Evolutionary conservation across 768 basidiomycete species (phyloP).

Genomic region (Termitomyces sp.): DNA sequence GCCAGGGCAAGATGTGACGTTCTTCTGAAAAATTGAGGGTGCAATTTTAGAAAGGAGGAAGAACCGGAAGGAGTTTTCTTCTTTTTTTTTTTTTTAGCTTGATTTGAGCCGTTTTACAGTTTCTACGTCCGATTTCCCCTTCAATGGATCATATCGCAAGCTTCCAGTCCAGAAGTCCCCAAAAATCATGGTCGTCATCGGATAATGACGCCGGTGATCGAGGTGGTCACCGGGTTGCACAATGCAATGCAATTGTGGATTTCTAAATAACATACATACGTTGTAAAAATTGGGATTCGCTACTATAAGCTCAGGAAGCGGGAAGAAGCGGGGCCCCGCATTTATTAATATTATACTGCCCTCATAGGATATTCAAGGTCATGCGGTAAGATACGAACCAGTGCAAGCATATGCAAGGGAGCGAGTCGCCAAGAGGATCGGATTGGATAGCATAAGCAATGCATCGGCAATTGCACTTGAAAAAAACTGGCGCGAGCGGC

Average conservation of each 20-base stretch:
- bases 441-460: neutral
- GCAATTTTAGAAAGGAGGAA: neutral
- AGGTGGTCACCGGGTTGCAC: neutral
- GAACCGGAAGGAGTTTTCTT: neutral
- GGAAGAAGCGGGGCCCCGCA: neutral
- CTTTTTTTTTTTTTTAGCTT: neutral
- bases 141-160: no score
- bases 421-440: neutral
- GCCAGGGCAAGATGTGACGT: neutral
- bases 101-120: neutral
- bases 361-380: no score
- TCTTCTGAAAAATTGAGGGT: neutral
- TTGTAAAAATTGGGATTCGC: no score
- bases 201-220: neutral
- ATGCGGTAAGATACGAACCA: no score
- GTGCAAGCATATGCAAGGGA: no score
- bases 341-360: neutral
- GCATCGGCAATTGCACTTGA: no score
- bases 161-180: neutral
- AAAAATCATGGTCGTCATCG: neutral
- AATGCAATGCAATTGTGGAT: neutral
- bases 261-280: neutral
- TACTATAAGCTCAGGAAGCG: no score
- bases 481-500: neutral
- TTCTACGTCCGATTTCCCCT: neutral